Evolutionary conservation across 768 basidiomycete genomes (phyloP).

Genomic region (Lactarius deliciosus): DNA sequence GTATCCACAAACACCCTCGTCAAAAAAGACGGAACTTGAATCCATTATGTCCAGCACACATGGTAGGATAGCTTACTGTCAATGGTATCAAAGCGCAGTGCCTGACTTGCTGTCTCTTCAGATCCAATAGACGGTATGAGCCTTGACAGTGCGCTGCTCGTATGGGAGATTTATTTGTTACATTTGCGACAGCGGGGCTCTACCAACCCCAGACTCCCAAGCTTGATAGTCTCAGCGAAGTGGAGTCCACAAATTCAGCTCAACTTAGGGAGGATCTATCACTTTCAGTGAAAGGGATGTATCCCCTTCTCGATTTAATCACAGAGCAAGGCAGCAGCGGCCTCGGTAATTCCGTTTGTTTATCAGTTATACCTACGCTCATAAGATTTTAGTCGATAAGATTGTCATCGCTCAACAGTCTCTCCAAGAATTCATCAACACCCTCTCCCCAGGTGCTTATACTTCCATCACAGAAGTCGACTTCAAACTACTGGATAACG

Average conservation of each 20-base stretch:
- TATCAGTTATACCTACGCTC: background rate
- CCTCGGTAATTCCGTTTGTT: background rate
- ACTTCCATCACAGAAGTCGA: background rate
- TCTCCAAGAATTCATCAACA: background rate
- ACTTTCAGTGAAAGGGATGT: background rate
- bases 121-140: too few species aligned
- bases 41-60: too few species aligned
- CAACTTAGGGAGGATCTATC: background rate
- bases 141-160: background rate
- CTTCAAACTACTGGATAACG: background rate
- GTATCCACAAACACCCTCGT: too few species aligned
- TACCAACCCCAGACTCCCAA: background rate
- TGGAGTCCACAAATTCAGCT: background rate
- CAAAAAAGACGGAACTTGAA: too few species aligned
- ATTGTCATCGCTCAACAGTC: background rate
- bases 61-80: too few species aligned
- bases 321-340: background rate
- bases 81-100: too few species aligned
- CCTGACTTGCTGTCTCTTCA: too few species aligned
- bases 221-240: background rate
- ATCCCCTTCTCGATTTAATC: background rate
- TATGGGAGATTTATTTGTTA: background rate
- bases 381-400: background rate
- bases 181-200: background rate
- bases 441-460: background rate